These are phyloP conservation scores for Cyberlindnera suaveolens DNA, from an alignment of 805 yeast genomes.

Conservation along the genomic window DNA sequence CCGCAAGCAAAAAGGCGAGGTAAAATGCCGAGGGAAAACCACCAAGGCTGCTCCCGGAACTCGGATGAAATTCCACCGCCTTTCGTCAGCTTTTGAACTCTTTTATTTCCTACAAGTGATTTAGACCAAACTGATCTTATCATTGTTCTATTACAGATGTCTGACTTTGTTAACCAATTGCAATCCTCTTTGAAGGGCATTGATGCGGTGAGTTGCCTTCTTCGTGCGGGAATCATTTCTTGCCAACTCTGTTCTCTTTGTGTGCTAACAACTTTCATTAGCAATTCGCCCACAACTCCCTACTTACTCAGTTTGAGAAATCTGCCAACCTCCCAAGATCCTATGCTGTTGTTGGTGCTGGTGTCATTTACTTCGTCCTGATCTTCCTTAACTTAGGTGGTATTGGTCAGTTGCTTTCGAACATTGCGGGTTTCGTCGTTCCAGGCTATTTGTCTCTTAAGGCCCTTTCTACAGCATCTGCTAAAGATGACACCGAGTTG, in stretches of 20 bases:
- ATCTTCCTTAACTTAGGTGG: slow-evolving; percentile 91
- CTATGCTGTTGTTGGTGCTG: slow-evolving; percentile 67
- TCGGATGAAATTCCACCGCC: too few relatives aligned
- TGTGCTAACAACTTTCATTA: not conserved
- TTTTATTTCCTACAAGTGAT: too few relatives aligned
- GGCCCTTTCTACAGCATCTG: slow-evolving; percentile 68
- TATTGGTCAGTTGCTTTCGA: slow-evolving; percentile 87
- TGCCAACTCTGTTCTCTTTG: not conserved
- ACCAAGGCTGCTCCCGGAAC: too few relatives aligned
- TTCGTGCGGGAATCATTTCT: not conserved
- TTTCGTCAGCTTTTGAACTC: too few relatives aligned
- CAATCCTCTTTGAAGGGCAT: slow-evolving; percentile 40
- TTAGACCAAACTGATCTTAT: not conserved
- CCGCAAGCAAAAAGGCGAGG: too few relatives aligned
- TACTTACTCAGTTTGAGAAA: slow-evolving; percentile 22
- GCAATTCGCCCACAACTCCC: slow-evolving; percentile 17
- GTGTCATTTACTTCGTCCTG: slow-evolving; percentile 61
- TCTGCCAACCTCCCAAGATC: slow-evolving; percentile 62
- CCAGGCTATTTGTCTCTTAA: slow-evolving; percentile 86
- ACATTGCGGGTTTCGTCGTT: slow-evolving; percentile 82
- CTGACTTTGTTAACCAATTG: slow-evolving; percentile 40
- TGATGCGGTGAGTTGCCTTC: slow-evolving; percentile 36
- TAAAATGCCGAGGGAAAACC: too few relatives aligned
- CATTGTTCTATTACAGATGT: slow-evolving; percentile 22
- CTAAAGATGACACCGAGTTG: slow-evolving; percentile 78